Base-by-base conservation (phyloP, 2,329 filamentous ascomycete species). In the Thelonectria olida region DNA sequence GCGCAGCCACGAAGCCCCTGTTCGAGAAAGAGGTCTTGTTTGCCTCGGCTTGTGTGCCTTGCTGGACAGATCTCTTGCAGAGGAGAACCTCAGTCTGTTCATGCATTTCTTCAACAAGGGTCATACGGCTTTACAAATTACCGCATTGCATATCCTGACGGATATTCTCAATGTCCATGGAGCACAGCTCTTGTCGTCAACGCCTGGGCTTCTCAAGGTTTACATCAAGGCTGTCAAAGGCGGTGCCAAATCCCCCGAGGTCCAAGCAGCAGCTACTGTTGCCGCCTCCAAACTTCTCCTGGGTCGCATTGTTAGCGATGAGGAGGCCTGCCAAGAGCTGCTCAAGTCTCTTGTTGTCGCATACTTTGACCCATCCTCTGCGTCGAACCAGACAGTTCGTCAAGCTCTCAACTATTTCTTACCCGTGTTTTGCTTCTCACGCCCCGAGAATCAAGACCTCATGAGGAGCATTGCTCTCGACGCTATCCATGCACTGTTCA, bases 91-190 rank as follows among this genome's bases (percentile, higher is more conserved):
- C 65, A 90, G 88, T 0, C 85, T 99, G 3, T 99, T 99, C 78
- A 92, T 97, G 76, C 94, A 97, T 75, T 97, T 97, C 81, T 97
- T 96, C 80, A 91, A 83, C 77, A 97, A 97, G 80, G 96, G 96
- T 1, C 93, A 97, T 73, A 89, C 96, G 9, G 89, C 90, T 1
- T 83, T 99, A 38, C 95, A 98, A 76, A 92, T 95, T 51, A 97
- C 93, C 8, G 92, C 93, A 0, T 80, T 98, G 28, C 93, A 98
- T 66, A 96, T 97, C 64, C 85, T 99, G 28, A 94, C 93, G 9
- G 96, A 99, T 76, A 95, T 98, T 68, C 83, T 98, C 49, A 93
- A 94, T 54, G 92, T 93, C 1, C 93, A 98, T 73, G 93, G 93
- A 13, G 87, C 91, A 0, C 86, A 97, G 61, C 86, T 97, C 15